A percentile compares a stretch with the other conserved stretches of the same genome.
phyloP scores from a whole-genome alignment of 2,329 filamentous ascomycete genomes.

The Orbilia oligospora region DNA sequence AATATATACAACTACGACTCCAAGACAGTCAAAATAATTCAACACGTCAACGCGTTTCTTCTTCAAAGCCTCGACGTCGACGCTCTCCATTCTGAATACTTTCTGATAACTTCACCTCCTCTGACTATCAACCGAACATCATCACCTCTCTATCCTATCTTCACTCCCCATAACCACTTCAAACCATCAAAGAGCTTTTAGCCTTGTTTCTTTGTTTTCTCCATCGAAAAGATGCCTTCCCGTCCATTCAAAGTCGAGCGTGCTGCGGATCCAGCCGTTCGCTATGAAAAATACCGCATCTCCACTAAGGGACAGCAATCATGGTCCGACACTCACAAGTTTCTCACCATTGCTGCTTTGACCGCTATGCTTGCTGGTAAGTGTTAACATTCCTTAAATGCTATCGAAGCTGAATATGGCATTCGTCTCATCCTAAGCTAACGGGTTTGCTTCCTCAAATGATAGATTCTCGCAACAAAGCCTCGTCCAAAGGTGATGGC shows the following conservation, averaged over 20 bases:
- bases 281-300: constrained; percentile 54
- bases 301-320: constrained; percentile 42
- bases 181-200: background rate
- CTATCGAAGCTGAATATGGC: background rate
- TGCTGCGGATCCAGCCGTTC: constrained; percentile 8
- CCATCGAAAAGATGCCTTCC: background rate
- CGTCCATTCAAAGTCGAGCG: background rate
- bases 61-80: background rate
- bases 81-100: background rate
- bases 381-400: background rate
- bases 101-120: no score
- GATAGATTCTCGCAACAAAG: constrained; percentile 2
- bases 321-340: constrained; percentile 44
- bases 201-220: background rate
- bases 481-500: background rate
- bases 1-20: no score
- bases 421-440: background rate
- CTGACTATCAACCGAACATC: background rate
- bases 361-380: constrained; percentile 54
- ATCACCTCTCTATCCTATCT: background rate
- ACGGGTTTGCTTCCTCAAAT: background rate
- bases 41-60: constrained; percentile 17
- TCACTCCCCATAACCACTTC: background rate
- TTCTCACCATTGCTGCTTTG: constrained; percentile 51
- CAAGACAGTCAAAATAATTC: background rate